These are phyloP conservation scores for Cnidoscolus chayamansa DNA, from an alignment of 441 rosid species.

Conservation along the genomic window DNA sequence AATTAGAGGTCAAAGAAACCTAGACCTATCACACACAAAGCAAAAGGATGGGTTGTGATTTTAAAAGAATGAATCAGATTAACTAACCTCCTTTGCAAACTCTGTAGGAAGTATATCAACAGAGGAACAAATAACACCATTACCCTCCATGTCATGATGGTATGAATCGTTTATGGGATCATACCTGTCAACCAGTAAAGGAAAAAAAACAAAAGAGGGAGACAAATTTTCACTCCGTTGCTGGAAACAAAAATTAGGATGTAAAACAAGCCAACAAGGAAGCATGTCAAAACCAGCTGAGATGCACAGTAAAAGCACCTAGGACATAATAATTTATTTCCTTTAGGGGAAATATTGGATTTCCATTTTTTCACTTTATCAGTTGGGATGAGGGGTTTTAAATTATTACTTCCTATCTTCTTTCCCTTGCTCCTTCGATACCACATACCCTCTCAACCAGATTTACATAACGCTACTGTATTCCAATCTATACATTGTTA, in stretches of 20 bases:
- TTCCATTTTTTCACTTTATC: background rate
- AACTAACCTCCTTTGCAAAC: slow-evolving; percentile 90
- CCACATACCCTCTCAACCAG: background rate
- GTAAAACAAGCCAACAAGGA: background rate
- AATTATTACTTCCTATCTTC: background rate
- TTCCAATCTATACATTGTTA: background rate
- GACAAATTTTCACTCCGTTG: background rate
- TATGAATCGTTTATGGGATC: slow-evolving; percentile 56
- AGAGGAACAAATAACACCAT: slow-evolving; percentile 73
- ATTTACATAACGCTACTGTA: background rate
- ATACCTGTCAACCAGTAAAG: slow-evolving; percentile 44
- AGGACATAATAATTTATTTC: background rate
- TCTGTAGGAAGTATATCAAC: slow-evolving; percentile 92
- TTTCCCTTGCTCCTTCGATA: background rate
- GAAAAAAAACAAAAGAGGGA: slow-evolving; percentile 4
- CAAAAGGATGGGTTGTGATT: background rate
- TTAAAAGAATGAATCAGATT: slow-evolving; percentile 15
- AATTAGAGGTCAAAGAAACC: background rate
- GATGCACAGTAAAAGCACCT: background rate
- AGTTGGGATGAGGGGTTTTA: background rate
- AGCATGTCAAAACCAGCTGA: background rate
- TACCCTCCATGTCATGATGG: slow-evolving; percentile 76
- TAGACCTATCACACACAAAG: background rate
- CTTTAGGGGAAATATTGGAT: background rate
- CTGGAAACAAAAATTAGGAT: background rate